Evolutionary conservation across 75 land plant genomes (phyloP), one percentile per base, ranked within the genome.

Genomic region (Pseudotsuga menziesii): DNA sequence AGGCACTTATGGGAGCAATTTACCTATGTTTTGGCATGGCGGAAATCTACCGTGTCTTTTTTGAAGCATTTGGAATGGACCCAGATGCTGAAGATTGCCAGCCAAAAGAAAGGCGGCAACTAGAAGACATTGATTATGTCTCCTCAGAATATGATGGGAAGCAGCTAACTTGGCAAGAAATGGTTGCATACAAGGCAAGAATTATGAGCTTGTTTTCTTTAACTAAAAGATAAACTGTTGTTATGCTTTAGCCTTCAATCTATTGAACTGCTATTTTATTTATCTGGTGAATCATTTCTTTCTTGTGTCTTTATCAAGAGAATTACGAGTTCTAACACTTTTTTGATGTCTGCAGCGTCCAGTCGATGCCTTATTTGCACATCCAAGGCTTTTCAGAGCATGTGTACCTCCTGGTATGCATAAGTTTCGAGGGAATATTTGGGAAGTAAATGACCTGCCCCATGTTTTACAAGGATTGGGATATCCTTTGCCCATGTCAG

Each of bases 361-460:
- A 58, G 86, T 81, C 78, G 97, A 89, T 86, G 97, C 91, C 71
- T 86, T 96, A 56, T 91, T 96, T 86, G 89, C 94, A 29, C 89
- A 91, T 61, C 99, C 99, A 57, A 77, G 98, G 76, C 91, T 94
- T 59, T 94, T 88, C 52, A 85, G 97, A 83, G 99, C 97, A 80
- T 96, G 99, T 78, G 99, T 96, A 60, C 99, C 99, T 60, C 97
- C 99, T 54, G 99, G 99, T 29, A 91, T 96, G 89, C 93, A 96
- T 77, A 85, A 93, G 4, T 96, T 96, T 74, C 81, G 94, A 64
- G 90, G 91, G 35, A 96, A 94, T 76, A 61, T 94, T 41, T 96
- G 99, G 99, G 99, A 94, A 69, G 84, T 74, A 81, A 93, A 91
- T 56, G 77, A 86, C 75, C 83, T 84, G 58, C 99, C 94, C 29